Base-by-base conservation (phyloP, 345 rosid genomes). In the Ailanthus altissimus region DNA sequence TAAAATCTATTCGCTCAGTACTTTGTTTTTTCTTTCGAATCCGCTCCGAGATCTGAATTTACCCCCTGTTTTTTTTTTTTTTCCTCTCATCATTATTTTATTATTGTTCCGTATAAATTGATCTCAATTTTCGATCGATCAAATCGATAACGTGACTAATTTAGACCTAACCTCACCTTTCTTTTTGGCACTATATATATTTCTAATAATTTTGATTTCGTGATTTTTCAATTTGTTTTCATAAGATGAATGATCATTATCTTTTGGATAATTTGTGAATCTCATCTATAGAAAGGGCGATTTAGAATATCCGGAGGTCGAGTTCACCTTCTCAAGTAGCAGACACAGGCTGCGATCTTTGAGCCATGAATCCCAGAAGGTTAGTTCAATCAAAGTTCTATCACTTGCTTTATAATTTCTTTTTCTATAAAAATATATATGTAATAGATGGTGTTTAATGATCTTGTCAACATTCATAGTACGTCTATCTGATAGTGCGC, bases 361-460 rank as follows among this genome's bases (percentile, higher is more conserved):
- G 70, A 78, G 81, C 82, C 77, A 89, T 90, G 92, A 90, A 87
- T 86, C 72, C 90, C 59, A 85, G 90, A 83, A 85, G 90, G 94
- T 90, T 28, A 77, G 88, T 73, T 79, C 74, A 13, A 56, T 79
- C 9, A 11, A 42, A 26, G 9, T 68, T 62, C 51, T 7, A 50
- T 51, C 12, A 46, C 12, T n/a, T 54, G 28, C 46, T 14, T 78
- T 42, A 43, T 9, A 56, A 5, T 66, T 25, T 23, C 26, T 4
- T 54, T 32, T 23, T 23, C 3, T 54, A 7, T 20, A 3, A 20
- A 20, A 54, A 54, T 56, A 25, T 12, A 56, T 56, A 56, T 1
- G 12, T 73, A 32, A 32, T 32, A 32, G 38, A 32, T 32, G 38
- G 38, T 32, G 38, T 3, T 40, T 5, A 9, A 43, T 40, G 60